Base-by-base conservation (phyloP, 2,329 filamentous ascomycete species). In the Penicillium paneum region DNA sequence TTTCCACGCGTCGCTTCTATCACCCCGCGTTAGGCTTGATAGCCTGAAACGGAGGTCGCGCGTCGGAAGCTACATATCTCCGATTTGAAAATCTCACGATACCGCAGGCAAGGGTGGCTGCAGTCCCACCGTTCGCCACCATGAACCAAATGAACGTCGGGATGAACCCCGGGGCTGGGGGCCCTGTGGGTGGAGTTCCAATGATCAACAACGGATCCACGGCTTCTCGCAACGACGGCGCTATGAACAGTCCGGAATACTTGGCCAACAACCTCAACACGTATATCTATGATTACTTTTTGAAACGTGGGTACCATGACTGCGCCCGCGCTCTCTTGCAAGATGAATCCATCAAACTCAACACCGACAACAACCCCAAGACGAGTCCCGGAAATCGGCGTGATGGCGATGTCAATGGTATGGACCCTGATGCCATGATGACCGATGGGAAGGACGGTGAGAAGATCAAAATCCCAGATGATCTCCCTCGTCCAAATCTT, bases 261-360 rank as follows among this genome's bases (percentile, higher is more conserved):
- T 69, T 74, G 65, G 71, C 73, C 62, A 70, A 65, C 59, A 74
- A 72, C 50, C 76, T 86, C 56, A 85, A 87, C 72, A 86, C 83
- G 47, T 85, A 84, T 73, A 87, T 87, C 63, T 87, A 87, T 74
- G 83, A 86, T 71, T 86, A 87, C 70, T 93, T 97, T 62, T 79
- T 97, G 62, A 90, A 89, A 67, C 89, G 91, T 72, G 83, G 86
- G 64, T 90, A 96, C 82, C 88, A 83, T 69, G 89, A 94, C 62
- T 88, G 89, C 70, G 94, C 94, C 62, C 85, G 90, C 64, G 82
- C 86, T 45, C 80, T 96, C 56, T 76, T 90, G 52, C 80, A 82
- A 41, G 83, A 88, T 61, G 81, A 88, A 67, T 71, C 69, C 34
- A 69, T 75, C 65, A 84, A 81, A 55, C 77, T 90, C 60, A 88